Evolutionary conservation across 768 basidiomycete species (phyloP).

Genomic region (Naganishia friedmannii): DNA sequence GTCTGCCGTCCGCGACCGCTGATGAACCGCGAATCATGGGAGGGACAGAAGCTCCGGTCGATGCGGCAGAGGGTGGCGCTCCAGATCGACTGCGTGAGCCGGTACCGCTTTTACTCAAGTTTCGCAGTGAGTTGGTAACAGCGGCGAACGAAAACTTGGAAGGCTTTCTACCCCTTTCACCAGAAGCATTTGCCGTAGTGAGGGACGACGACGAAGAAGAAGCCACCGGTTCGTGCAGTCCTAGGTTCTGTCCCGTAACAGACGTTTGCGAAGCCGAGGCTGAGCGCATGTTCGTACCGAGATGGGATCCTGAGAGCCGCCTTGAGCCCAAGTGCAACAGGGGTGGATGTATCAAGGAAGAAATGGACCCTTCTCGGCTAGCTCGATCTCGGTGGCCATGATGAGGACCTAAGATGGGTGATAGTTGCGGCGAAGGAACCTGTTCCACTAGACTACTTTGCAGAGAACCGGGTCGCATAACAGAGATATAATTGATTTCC

Average conservation of each 20-base stretch:
- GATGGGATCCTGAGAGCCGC: constrained; percentile 2
- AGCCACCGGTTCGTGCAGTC: constrained; percentile 5
- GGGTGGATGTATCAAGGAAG: constrained; percentile 10
- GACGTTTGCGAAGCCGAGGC: constrained; percentile 1
- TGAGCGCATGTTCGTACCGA: constrained; percentile 6
- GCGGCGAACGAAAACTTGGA: constrained; percentile 43
- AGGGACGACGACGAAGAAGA: constrained; percentile 20
- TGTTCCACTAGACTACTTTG: constrained; percentile 27
- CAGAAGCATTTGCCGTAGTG: neutral
- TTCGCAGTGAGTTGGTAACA: constrained; percentile 36
- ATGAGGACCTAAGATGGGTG: constrained; percentile 6
- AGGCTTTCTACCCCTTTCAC: constrained; percentile 36
- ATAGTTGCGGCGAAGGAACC: constrained; percentile 18
- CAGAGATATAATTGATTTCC: constrained; percentile 9
- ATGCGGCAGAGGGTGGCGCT: neutral
- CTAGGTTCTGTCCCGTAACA: neutral
- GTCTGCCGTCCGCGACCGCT: constrained; percentile 17
- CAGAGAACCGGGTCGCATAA: constrained; percentile 4
- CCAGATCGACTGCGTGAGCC: constrained; percentile 19
- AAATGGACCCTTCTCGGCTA: constrained; percentile 11
- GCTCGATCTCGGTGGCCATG: constrained; percentile 8
- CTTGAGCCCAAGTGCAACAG: neutral
- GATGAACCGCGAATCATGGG: constrained; percentile 3
- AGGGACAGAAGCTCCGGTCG: neutral
- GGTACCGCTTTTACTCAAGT: constrained; percentile 40